Evolutionary conservation across 768 basidiomycete species (phyloP), one percentile per base, ranked within the genome.

Genomic region (Leccinum broughii): DNA sequence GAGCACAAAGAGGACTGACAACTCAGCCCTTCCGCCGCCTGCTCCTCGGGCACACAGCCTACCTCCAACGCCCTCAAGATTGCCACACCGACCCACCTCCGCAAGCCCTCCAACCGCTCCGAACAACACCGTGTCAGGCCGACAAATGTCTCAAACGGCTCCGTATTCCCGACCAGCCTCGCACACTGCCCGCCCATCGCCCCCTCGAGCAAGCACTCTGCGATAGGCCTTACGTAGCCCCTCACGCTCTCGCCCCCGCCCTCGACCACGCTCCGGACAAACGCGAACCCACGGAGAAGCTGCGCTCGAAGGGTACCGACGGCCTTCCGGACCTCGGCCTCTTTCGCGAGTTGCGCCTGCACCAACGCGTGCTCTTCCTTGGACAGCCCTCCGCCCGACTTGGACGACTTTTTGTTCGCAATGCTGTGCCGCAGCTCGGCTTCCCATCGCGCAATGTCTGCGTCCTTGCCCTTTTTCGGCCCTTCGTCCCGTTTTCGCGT

Each of bases 391-490:
- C 78, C 78, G 8, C 49, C 54, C 0, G 32, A 11, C 81, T 71
- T 68, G 56, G 50, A 30, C 17, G n/a, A 24, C 54, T 92, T 93
- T 78, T 97, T 98, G 57, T 77, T 84, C 6, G 92, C 91, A 2
- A 98, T 78, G 0, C 88, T 85, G 65, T 90, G 88, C 11, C 95
- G 85, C n/a, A 96, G 78, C 61, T 99, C 95, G 30, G 88, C 89
- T 62, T 99, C 96, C 96, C 24, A 99, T 68, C 92, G 89, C 17
- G 92, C 89, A 14, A 96, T 90, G 37, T 92, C 93, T 6, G 90
- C 85, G 60, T 88, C 90, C 66, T 97, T 98, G 13, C 93, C 91
- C 70, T 95, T 96, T 64, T 75, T 81, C 3, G 75, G 75, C 51
- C 68, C 77, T 4, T 82, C 79, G 1, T 78, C 80, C 30, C 10